Evolutionary conservation across 2,329 filamentous ascomycete genomes (phyloP).

Genomic region (Acephala macrosclerotiorum): DNA sequence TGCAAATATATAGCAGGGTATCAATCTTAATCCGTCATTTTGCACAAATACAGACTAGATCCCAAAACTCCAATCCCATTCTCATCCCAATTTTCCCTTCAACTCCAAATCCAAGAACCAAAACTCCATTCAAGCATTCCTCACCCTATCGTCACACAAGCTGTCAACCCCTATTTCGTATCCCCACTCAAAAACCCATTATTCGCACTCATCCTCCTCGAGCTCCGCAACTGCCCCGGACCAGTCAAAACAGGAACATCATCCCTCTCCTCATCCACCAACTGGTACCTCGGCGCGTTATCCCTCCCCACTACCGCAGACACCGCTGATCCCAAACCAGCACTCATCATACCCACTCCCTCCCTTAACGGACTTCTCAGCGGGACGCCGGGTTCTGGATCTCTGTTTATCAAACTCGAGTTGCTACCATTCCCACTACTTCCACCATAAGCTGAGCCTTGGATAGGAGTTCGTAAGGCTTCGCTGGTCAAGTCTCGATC

Average conservation of each 20-base stretch:
- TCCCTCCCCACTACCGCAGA: conserved; percentile 3
- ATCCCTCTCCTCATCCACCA: conserved; percentile 7
- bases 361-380: conserved; percentile 2
- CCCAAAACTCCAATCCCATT: background rate
- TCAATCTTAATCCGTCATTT: background rate
- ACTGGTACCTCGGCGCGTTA: conserved; percentile 11
- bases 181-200: background rate
- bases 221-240: conserved; percentile 8
- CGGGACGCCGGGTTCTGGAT: background rate
- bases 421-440: background rate
- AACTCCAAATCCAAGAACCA: background rate
- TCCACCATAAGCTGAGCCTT: background rate
- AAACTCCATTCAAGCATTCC: background rate
- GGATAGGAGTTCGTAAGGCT: background rate
- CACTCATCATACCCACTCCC: background rate
- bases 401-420: background rate
- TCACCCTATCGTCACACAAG: background rate
- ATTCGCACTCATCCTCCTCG: conserved; percentile 7
- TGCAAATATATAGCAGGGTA: conserved; percentile 10
- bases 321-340: background rate
- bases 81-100: background rate
- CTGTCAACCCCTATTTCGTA: background rate
- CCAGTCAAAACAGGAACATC: conserved; percentile 5
- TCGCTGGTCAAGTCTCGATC: conserved; percentile 1
- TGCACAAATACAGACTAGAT: background rate